Percentiles rank a stretch among this genome's conserved stretches.
Conservation (phyloP, 331 rosid species). For the Acacia concinna region DNA sequence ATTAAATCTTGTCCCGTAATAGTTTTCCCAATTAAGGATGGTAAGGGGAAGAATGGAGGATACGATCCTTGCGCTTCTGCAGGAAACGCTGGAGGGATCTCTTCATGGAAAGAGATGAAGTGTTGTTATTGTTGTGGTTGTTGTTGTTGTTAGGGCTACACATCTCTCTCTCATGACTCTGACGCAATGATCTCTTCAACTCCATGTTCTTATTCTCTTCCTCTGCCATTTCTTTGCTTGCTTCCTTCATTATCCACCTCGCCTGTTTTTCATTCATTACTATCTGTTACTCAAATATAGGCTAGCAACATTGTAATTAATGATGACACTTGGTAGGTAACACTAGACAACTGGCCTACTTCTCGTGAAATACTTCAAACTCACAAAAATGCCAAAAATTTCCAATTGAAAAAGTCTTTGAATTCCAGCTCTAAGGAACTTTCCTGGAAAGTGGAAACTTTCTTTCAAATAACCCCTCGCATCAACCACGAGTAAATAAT, state of each 20-base stretch:
- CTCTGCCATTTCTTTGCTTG: slow-evolving; percentile 23
- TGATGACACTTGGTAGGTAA: no score
- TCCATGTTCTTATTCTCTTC: slow-evolving; percentile 22
- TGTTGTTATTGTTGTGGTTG: no score
- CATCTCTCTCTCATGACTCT: no score
- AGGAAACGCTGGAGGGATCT: slow-evolving; percentile 48
- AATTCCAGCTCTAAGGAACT: slow-evolving; percentile 4
- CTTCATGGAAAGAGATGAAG: slow-evolving; percentile 38
- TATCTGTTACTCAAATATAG: no score
- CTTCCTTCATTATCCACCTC: slow-evolving; percentile 41
- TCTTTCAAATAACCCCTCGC: background rate
- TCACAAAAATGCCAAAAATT: no score
- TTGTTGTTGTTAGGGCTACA: no score
- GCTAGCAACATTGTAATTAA: no score
- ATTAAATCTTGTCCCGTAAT: no score
- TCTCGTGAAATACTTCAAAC: no score
- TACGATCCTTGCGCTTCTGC: slow-evolving; percentile 13
- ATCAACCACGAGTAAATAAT: background rate
- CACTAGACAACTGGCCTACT: no score
- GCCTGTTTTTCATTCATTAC: slow-evolving; percentile 31
- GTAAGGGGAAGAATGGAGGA: no score
- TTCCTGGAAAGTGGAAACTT: slow-evolving; percentile 21
- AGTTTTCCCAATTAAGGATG: no score
- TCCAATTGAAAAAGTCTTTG: background rate
- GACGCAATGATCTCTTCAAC: background rate